Base-by-base conservation (phyloP, 2,329 filamentous ascomycete species). In the Colletotrichum sp. region DNA sequence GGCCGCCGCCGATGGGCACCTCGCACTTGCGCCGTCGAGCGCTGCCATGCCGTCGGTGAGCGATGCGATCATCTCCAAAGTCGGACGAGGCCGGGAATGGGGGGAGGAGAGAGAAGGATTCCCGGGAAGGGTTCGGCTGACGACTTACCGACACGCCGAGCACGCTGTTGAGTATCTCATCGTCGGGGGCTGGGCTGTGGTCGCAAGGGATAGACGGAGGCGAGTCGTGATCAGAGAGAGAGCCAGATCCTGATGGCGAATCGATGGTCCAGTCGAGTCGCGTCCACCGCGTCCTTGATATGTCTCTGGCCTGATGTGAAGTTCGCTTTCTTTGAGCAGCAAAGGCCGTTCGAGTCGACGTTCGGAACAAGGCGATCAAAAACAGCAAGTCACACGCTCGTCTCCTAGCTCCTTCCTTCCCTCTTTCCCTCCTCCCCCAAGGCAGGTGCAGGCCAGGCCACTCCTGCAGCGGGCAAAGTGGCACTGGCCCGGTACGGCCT, bases 141-240 rank as follows among this genome's bases (percentile, higher is more conserved):
- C 10, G 59, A 69, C 76, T 76, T 76, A 77, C 76, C 76, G 74
- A 71, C 76, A 77, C 24, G 76, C 76, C 68, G 76, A 77, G 68
- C 76, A 77, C 10, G 76, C 76, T 62, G 76, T 77, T 55, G 76
- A 77, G 52, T 77, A 77, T 48, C 76, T 77, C 76, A 77, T 77
- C 3, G 28, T 65, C 21, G 43, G 34, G 21, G 21, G 32, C 32
- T 48, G 55, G 32, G 52, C 34, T 48, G 55, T 32, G 24, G 55
- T 36, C 21, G 55, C n/a, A 12, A 28, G 43, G 56, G 61, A 63
- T 14, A 14, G 30, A 21, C 34, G n/a, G n/a, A 13, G 24, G 7
- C 30, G 55, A 58, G 8, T 24, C 58, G 30, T 62, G 21, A 18
- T 7, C 16, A 28, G 9, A 7, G 16, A 32, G n/a, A 38, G 48